phyloP scores from a whole-genome alignment of 1,139 yeast species.

The Pichia sp. region DNA sequence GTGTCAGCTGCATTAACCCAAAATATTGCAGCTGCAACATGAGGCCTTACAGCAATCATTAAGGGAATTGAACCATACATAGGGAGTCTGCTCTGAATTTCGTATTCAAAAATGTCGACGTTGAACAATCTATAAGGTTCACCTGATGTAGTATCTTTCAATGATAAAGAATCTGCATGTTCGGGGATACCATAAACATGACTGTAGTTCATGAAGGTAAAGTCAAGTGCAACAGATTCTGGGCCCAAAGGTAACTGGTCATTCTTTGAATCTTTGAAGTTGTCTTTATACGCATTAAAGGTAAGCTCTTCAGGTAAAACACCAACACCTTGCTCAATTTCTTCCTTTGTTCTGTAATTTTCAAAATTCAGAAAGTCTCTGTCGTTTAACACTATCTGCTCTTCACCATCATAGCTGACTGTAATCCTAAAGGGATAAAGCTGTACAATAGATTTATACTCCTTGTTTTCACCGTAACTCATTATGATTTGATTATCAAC shows the following conservation, averaged over 20 bases:
- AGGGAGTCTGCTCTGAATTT: constrained; percentile 70
- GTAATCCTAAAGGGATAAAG: constrained; percentile 48
- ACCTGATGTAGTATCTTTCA: constrained; percentile 55
- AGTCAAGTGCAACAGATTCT: constrained; percentile 78
- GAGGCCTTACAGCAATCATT: constrained; percentile 59
- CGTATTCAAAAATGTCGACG: constrained; percentile 93
- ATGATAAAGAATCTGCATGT: constrained; percentile 74
- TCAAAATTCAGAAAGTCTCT: constrained; percentile 67
- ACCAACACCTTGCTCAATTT: constrained; percentile 32
- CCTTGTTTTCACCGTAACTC: constrained; percentile 34
- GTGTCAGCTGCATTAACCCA: constrained; percentile 96
- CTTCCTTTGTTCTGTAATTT: constrained; percentile 50
- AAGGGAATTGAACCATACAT: constrained; percentile 96
- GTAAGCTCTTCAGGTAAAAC: constrained; percentile 48
- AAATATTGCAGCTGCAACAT: constrained; percentile 64
- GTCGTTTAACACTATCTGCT: constrained; percentile 58
- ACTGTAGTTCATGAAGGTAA: constrained; percentile 50
- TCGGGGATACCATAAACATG: constrained; percentile 91
- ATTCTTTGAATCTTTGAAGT: constrained; percentile 49
- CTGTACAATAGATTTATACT: constrained; percentile 29
- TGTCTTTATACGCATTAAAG: constrained; percentile 52
- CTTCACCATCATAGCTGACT: constrained; percentile 37
- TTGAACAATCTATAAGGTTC: constrained; percentile 82
- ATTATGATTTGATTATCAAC: constrained; percentile 27
- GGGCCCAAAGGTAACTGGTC: constrained; percentile 80